Conservation (phyloP, 805 yeast genomes). For the Kodamaea lidongshanica region DNA sequence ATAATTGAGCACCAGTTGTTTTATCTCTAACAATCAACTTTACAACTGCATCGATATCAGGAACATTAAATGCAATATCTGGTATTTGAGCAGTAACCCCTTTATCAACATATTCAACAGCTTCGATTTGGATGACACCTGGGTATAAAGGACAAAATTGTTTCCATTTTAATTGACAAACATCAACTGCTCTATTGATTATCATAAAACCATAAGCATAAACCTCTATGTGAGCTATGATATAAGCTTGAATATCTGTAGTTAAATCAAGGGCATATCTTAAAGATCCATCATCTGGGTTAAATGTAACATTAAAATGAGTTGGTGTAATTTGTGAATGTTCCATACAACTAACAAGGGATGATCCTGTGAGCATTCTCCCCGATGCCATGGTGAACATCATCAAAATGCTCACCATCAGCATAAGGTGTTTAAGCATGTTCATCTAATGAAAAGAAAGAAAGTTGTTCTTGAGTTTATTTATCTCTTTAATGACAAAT, state of each 20-base stretch:
- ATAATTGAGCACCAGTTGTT: conserved; percentile 41
- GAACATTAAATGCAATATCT: conserved; percentile 79
- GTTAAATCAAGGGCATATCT: conserved; percentile 64
- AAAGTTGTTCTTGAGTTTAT: too few relatives aligned
- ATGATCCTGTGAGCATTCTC: conserved; percentile 48
- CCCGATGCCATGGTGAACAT: conserved; percentile 8
- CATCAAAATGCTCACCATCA: neutral
- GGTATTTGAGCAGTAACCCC: conserved; percentile 58
- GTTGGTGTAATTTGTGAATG: conserved; percentile 67
- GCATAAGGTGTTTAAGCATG: neutral
- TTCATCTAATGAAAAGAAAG: neutral
- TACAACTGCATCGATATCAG: conserved; percentile 77
- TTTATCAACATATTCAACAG: conserved; percentile 53
- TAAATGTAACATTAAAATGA: conserved; percentile 66
- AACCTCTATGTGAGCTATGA: conserved; percentile 64
- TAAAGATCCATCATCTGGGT: conserved; percentile 65
- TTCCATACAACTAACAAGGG: conserved; percentile 83
- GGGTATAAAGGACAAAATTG: conserved; percentile 89
- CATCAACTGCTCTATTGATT: conserved; percentile 50
- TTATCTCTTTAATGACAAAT: too few relatives aligned
- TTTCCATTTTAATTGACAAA: conserved; percentile 67
- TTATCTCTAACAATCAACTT: conserved; percentile 45
- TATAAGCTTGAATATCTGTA: conserved; percentile 60
- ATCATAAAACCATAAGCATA: conserved; percentile 82
- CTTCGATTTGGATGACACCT: conserved; percentile 71